Percentiles rank a stretch among this genome's conserved stretches.
These are phyloP conservation scores for Penicillium nordicum DNA, from an alignment of 2,329 filamentous ascomycete genomes.

Conservation along the genomic window DNA sequence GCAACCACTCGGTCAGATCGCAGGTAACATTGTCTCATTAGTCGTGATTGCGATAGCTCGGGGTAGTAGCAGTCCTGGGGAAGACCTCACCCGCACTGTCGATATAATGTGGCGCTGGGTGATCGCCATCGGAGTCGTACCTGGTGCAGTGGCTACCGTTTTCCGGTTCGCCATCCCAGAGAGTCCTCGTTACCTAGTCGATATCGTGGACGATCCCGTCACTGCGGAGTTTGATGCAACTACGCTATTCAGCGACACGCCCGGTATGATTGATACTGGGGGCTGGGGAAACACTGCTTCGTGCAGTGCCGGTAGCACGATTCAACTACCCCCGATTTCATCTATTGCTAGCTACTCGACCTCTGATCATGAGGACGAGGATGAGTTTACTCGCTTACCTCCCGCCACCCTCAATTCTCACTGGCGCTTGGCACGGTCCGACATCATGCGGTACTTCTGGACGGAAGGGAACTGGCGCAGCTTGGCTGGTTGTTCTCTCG, in stretches of 20 bases:
- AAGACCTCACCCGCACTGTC: slow-evolving; percentile 40
- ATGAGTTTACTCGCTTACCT: slow-evolving; percentile 25
- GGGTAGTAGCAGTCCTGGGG: slow-evolving; percentile 22
- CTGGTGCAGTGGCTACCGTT: slow-evolving; percentile 61
- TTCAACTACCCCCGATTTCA: slow-evolving; percentile 26
- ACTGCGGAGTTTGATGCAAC: slow-evolving; percentile 60
- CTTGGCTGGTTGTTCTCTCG: slow-evolving; percentile 46
- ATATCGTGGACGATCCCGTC: slow-evolving; percentile 61
- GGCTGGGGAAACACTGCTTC: slow-evolving; percentile 26
- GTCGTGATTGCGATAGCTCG: slow-evolving; percentile 37
- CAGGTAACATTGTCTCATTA: slow-evolving; percentile 61
- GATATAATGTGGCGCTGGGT: slow-evolving; percentile 67
- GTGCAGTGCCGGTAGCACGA: slow-evolving; percentile 12
- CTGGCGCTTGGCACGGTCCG: slow-evolving; percentile 38
- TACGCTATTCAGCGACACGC: slow-evolving; percentile 51
- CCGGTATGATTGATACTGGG: slow-evolving; percentile 22
- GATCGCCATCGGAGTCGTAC: slow-evolving; percentile 62
- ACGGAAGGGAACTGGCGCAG: slow-evolving; percentile 44
- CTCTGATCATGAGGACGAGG: slow-evolving; percentile 20
- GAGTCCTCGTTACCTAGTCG: slow-evolving; percentile 62
- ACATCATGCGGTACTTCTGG: slow-evolving; percentile 44
- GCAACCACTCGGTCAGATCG: slow-evolving; percentile 65
- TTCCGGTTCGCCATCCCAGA: slow-evolving; percentile 67
- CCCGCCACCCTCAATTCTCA: slow-evolving; percentile 42
- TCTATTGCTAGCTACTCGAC: slow-evolving; percentile 27